These are phyloP conservation scores for Fraxinus americana DNA, from an alignment of 257 asterid genomes.

Conservation along the genomic window DNA sequence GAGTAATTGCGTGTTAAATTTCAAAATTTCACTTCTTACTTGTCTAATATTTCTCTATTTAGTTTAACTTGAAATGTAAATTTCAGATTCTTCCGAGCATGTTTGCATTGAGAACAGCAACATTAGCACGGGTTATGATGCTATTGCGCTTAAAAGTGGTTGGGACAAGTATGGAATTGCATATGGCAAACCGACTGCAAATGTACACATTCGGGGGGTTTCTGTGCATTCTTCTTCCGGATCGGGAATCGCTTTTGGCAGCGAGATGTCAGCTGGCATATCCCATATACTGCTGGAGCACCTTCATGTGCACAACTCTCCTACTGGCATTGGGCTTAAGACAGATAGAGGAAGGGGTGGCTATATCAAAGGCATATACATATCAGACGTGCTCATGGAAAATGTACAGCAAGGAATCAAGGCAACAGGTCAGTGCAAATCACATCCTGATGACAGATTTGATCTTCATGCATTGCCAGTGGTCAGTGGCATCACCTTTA, in stretches of 20 bases:
- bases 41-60: not conserved
- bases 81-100: slow-evolving; percentile 81
- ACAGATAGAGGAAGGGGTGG: slow-evolving; percentile 88
- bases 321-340: slow-evolving; percentile 60
- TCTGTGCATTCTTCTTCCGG: slow-evolving; percentile 66
- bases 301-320: slow-evolving; percentile 52
- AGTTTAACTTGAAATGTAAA: not conserved
- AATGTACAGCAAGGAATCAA: slow-evolving; percentile 59
- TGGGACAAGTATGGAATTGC: slow-evolving; percentile 97
- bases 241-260: slow-evolving; percentile 81
- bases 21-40: not conserved
- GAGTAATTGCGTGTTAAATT: not conserved
- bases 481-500: slow-evolving; percentile 36
- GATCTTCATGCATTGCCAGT: slow-evolving; percentile 72
- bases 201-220: slow-evolving; percentile 57
- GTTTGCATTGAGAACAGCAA: slow-evolving; percentile 92
- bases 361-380: slow-evolving; percentile 51
- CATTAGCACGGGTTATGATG: slow-evolving; percentile 80
- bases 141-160: slow-evolving; percentile 83
- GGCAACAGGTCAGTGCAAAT: slow-evolving; percentile 65
- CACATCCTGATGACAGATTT: slow-evolving; percentile 79
- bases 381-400: slow-evolving; percentile 55
- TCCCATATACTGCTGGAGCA: slow-evolving; percentile 62
- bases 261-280: slow-evolving; percentile 98
- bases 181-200: slow-evolving; percentile 57